Base-by-base conservation (phyloP, 2,329 filamentous ascomycete genomes). In the Whalleya microplaca region DNA sequence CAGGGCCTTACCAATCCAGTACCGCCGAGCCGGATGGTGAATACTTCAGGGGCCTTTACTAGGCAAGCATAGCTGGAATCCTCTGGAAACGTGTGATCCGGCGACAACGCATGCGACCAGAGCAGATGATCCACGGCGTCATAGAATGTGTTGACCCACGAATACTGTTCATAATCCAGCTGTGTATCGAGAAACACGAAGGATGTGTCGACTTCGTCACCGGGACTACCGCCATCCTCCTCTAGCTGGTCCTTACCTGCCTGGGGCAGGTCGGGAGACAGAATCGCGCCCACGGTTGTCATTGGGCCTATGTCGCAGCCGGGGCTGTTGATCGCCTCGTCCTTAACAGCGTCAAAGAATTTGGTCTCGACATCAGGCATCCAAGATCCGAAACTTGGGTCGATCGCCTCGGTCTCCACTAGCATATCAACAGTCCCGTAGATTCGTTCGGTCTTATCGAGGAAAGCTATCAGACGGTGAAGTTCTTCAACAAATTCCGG, bases 391-490 rank as follows among this genome's bases (percentile, higher is more conserved):
- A 56, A 62, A 47, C 46, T 66, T n/a, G 69, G 59, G 21, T 64
- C 69, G 20, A 76, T 70, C 12, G 73, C 70, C 29, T 74, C 61
- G 12, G 67, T 69, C 41, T 77, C 71, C 3, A 73, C 68, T 5
- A 87, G 69, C 4, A 74, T 72, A 53, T 84, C 81, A 20, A 78
- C 78, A 0, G 80, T 82, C 14, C 82, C 85, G 61, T 86, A 87
- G 43, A 79, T 81, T 43, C 86, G 78, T 21, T 87, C 81, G 0
- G 84, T 85, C 9, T 71, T 74, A 54, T 88, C 85, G 2, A 88
- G 75, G 58, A 88, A 87, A 9, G 84, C 85, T 74, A 88, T 80
- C 4, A 88, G 69, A 14, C 85, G 82, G 62, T 87, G 85, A 1
- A 87, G 62, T 67, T 88, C 85, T 21, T 84, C 76, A 49, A 74